Evolutionary conservation across 495 filamentous ascomycete genomes (phyloP).

Genomic region (Aspergillus hancockii): DNA sequence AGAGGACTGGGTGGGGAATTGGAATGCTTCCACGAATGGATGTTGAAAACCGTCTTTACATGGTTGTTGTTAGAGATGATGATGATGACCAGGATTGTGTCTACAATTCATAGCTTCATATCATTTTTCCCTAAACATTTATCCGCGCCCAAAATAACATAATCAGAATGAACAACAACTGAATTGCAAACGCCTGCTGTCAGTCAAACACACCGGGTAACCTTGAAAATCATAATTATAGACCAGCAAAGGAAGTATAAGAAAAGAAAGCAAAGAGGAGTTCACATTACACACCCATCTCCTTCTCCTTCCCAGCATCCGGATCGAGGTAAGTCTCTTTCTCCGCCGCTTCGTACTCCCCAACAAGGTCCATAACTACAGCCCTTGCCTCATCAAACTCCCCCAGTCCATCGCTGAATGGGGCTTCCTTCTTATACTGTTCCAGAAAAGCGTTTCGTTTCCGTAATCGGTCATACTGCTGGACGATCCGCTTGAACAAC

Average conservation of each 20-base stretch:
- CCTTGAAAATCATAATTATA: constrained; percentile 19
- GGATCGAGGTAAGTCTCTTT: constrained; percentile 81
- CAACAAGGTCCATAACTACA: constrained; percentile 83
- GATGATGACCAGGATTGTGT: not conserved
- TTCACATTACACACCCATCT: constrained; percentile 31
- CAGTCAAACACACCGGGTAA: constrained; percentile 21
- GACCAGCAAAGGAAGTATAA: constrained; percentile 6
- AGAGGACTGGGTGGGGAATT: constrained; percentile 1
- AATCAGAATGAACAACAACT: not conserved
- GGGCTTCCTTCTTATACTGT: constrained; percentile 89
- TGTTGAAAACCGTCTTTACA: not conserved
- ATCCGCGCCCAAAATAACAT: not conserved
- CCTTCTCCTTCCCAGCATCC: constrained; percentile 55
- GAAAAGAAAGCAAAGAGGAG: constrained; percentile 12
- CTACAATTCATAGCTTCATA: constrained; percentile 10
- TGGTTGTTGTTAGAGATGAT: not conserved
- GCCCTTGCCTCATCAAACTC: constrained; percentile 94
- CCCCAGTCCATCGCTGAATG: constrained; percentile 84
- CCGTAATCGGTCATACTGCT: constrained; percentile 86
- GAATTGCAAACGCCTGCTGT: constrained; percentile 13
- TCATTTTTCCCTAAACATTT: constrained; percentile 2
- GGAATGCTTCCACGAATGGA: not conserved
- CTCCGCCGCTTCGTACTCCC: constrained; percentile 95
- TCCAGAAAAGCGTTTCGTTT: constrained; percentile 98
- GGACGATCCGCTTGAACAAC: constrained; percentile 89